Evolutionary conservation across 768 basidiomycete genomes (phyloP), one percentile per base, ranked within the genome.

Genomic region (Cystoderma amianthinum): DNA sequence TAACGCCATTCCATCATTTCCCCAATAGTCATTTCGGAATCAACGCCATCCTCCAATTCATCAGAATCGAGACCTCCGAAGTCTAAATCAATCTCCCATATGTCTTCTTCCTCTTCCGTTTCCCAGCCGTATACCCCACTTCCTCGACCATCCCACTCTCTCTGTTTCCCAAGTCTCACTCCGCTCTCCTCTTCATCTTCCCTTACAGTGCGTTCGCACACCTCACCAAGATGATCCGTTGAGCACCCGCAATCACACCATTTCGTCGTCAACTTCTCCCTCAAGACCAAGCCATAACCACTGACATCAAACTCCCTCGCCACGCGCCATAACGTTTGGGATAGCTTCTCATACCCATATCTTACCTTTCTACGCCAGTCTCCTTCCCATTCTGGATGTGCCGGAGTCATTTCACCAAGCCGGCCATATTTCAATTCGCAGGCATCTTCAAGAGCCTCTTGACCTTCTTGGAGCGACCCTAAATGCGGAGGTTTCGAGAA

Each of bases 201-300:
- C 36, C 81, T 57, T 22, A 85, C 83, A 5, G 81, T 82, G 43
- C 69, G 69, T 62, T 85, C 84, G 47, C 85, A 85, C 12, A 86
- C 84, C 55, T 85, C 83, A 1, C 82, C 79, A 10, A 86, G 63
- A 52, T 85, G 82, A 54, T 85, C 84, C 19, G 84, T 85, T 36
- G 82, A 85, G 54, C 84, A 86, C 1, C 84, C 84, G 59, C 84
- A 86, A 44, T 85, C 83, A 53, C 84, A 86, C 84, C 85, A 86
- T 49, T 85, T 85, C 3, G 68, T 71, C 10, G 78, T 80, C 39
- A 86, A 57, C 58, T 86, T 86, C 48, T 86, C 85, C 20, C 82
- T 65, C 22, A 86, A 62, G 11, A 85, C 75, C 24, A 68, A 63
- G 0, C 84, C 84, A 48, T 85, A 86, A 9, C 85, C 84, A 20